Conservation (phyloP, 768 basidiomycete species). For the Mycena belliarum region DNA sequence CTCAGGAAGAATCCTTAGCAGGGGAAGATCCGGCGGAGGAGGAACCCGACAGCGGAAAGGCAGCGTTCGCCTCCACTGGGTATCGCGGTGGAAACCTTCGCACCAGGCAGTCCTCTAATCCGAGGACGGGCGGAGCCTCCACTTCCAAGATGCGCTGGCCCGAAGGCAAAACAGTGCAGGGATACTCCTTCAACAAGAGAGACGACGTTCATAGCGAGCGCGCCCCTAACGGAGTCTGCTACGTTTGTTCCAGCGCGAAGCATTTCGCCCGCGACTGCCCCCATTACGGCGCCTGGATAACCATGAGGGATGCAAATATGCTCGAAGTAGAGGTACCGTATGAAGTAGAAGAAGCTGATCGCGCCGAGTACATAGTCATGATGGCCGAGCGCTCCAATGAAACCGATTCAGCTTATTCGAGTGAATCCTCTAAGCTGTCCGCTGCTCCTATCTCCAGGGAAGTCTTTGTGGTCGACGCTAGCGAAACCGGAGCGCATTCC, state of each 20-base stretch:
- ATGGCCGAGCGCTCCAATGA: neutral
- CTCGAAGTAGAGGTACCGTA: neutral
- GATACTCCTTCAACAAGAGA: neutral
- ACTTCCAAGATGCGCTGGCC: neutral
- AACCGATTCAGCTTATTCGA: neutral
- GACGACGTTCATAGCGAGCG: conserved; percentile 3
- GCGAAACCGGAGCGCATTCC: neutral
- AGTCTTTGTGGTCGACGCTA: neutral
- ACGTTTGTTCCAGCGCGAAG: conserved; percentile 24
- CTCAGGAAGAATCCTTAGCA: neutral
- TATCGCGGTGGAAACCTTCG: no score
- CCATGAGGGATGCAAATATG: conserved; percentile 7
- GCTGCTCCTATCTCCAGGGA: no score
- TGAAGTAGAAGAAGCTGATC: conserved; percentile 4
- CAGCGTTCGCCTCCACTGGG: neutral
- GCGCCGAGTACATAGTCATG: conserved; percentile 11
- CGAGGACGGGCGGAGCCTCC: neutral
- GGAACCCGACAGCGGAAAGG: neutral
- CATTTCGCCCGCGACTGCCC: conserved; percentile 26
- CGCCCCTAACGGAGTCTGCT: conserved; percentile 10
- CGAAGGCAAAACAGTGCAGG: conserved; percentile 5
- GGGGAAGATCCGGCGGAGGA: neutral
- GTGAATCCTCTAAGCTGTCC: neutral
- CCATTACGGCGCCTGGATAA: conserved; percentile 20
- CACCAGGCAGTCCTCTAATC: no score